phyloP scores from a whole-genome alignment of 106 monocot genomes.

The Allium sativum region DNA sequence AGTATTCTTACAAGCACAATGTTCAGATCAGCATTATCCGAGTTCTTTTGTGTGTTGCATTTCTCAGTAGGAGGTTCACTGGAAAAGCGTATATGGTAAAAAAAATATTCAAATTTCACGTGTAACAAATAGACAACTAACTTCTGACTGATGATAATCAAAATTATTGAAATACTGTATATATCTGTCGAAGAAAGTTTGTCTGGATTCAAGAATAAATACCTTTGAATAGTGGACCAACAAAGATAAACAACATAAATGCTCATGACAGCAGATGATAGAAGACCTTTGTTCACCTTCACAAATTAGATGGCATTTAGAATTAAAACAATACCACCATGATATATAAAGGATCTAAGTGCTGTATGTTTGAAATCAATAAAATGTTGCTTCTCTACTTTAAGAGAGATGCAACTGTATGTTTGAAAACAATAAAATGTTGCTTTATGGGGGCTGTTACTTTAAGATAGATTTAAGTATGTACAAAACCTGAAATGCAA shows the following conservation, averaged over 20 bases:
- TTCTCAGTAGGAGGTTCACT: conserved; percentile 45
- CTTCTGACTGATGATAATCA: background rate
- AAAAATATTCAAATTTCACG: background rate
- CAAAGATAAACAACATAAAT: conserved; percentile 64
- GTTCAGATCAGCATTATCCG: conserved; percentile 27
- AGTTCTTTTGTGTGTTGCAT: conserved; percentile 18
- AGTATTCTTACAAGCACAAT: conserved; percentile 49
- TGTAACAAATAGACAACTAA: background rate
- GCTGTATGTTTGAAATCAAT: too few species aligned
- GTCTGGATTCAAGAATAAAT: background rate
- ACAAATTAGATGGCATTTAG: background rate
- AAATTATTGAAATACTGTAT: background rate
- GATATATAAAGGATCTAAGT: too few species aligned
- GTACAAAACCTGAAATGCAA: too few species aligned
- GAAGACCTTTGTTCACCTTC: conserved; percentile 56
- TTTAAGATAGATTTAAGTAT: too few species aligned
- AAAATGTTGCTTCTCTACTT: too few species aligned
- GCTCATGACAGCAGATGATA: conserved; percentile 67
- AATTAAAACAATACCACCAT: too few species aligned
- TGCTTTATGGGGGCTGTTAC: too few species aligned
- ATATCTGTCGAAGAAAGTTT: background rate
- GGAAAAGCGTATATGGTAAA: conserved; percentile 10
- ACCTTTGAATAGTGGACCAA: conserved; percentile 75
- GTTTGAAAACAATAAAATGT: too few species aligned
- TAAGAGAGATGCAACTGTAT: too few species aligned